Evolutionary conservation across 1,139 yeast species (phyloP).

Genomic region (Debaryomyces nepalensis): DNA sequence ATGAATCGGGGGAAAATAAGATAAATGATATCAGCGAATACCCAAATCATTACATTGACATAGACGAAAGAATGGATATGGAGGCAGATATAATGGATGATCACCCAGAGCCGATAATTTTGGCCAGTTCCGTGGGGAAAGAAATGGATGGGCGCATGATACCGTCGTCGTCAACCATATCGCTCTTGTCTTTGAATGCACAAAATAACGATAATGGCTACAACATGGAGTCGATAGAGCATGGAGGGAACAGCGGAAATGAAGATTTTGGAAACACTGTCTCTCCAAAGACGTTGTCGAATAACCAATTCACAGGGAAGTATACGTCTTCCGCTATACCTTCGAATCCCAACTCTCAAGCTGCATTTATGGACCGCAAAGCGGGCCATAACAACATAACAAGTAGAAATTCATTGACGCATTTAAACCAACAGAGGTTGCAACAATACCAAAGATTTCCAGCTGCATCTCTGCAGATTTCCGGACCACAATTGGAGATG

Average conservation of each 20-base stretch:
- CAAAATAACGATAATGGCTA: conserved; percentile 13
- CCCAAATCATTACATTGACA: conserved; percentile 5
- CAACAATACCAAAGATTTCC: conserved; percentile 44
- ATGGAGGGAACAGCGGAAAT: not conserved
- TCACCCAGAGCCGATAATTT: conserved; percentile 57
- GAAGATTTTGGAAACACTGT: not conserved
- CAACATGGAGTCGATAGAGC: not conserved
- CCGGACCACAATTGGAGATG: conserved; percentile 14
- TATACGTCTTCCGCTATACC: conserved; percentile 12
- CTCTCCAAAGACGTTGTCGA: conserved; percentile 11
- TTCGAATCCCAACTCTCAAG: conserved; percentile 14
- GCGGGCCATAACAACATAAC: conserved; percentile 30
- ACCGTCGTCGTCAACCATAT: conserved; percentile 60
- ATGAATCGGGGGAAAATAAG: not conserved
- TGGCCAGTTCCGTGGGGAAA: conserved; percentile 59
- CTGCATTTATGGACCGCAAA: conserved; percentile 26
- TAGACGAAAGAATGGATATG: conserved; percentile 12
- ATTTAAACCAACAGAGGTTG: conserved; percentile 36
- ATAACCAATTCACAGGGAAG: conserved; percentile 11
- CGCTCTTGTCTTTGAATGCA: conserved; percentile 51
- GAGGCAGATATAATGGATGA: conserved; percentile 28
- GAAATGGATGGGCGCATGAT: conserved; percentile 53
- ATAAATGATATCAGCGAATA: not conserved
- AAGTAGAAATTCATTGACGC: conserved; percentile 38
- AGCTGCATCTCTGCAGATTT: conserved; percentile 28